phyloP scores from a whole-genome alignment of 768 basidiomycete species.

The Kwoniella europaea region DNA sequence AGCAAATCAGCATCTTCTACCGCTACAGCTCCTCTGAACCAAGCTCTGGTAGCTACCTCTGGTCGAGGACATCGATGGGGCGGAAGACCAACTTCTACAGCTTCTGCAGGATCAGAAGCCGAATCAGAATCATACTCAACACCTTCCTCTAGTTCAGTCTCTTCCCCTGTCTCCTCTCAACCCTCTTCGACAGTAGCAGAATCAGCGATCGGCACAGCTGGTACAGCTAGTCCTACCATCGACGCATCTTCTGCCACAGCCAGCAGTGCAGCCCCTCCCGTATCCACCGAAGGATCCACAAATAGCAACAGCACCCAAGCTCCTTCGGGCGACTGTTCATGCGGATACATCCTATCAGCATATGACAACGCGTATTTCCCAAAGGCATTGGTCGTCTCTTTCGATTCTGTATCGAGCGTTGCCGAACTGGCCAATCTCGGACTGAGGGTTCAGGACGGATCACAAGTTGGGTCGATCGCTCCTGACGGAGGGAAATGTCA shows the following conservation, averaged over 20 bases:
- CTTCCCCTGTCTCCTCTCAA: neutral
- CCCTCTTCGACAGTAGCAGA: neutral
- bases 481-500: slow-evolving; percentile 10
- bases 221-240: neutral
- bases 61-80: slow-evolving; percentile 10
- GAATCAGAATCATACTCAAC: too few relatives aligned
- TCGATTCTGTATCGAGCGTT: neutral
- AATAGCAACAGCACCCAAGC: neutral
- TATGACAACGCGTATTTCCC: slow-evolving; percentile 23
- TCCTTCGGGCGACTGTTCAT: neutral
- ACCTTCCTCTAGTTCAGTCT: neutral
- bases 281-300: neutral
- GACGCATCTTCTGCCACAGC: neutral
- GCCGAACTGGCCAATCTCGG: slow-evolving; percentile 1
- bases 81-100: neutral
- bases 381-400: slow-evolving; percentile 5
- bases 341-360: slow-evolving; percentile 12
- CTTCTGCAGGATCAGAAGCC: neutral
- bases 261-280: neutral
- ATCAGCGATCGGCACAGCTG: neutral
- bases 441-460: slow-evolving; percentile 1
- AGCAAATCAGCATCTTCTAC: neutral
- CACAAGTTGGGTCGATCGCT: neutral
- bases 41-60: slow-evolving; percentile 20
- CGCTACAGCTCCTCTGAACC: neutral